A percentile compares a stretch with the other conserved stretches of the same genome.
phyloP scores from a whole-genome alignment of 768 basidiomycete species.

The Phaffia tasmanica region DNA sequence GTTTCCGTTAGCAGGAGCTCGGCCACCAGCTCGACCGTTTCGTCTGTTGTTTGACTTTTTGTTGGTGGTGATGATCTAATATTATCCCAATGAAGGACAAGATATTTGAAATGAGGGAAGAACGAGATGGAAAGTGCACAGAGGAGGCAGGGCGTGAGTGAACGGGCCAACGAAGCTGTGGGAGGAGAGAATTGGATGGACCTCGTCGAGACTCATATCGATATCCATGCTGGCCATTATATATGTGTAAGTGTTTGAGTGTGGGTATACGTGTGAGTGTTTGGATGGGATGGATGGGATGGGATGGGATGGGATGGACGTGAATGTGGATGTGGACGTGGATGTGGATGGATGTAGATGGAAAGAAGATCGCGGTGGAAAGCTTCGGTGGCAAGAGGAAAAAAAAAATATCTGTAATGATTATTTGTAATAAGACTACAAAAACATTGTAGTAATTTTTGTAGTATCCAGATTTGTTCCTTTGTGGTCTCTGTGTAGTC shows the following conservation, averaged over 20 bases:
- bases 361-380: neutral
- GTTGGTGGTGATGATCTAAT: too few species aligned
- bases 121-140: neutral
- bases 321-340: neutral
- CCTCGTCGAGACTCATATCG: conserved; percentile 38
- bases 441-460: too few species aligned
- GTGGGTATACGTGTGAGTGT: neutral
- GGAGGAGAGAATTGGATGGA: conserved; percentile 24
- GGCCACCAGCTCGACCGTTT: too few species aligned
- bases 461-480: too few species aligned
- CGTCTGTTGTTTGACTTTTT: too few species aligned
- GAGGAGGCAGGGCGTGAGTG: conserved; percentile 3
- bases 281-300: neutral
- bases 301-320: neutral
- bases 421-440: too few species aligned
- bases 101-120: too few species aligned
- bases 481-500: too few species aligned
- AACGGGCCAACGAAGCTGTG: neutral
- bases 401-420: too few species aligned
- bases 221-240: conserved; percentile 33
- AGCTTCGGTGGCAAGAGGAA: neutral
- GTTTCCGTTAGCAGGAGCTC: too few species aligned
- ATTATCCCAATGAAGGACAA: too few species aligned
- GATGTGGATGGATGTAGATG: neutral
- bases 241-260: conserved; percentile 3